Base-by-base conservation (phyloP, 352 stramenopile genomes). In the Globisporangium iwayamae region DNA sequence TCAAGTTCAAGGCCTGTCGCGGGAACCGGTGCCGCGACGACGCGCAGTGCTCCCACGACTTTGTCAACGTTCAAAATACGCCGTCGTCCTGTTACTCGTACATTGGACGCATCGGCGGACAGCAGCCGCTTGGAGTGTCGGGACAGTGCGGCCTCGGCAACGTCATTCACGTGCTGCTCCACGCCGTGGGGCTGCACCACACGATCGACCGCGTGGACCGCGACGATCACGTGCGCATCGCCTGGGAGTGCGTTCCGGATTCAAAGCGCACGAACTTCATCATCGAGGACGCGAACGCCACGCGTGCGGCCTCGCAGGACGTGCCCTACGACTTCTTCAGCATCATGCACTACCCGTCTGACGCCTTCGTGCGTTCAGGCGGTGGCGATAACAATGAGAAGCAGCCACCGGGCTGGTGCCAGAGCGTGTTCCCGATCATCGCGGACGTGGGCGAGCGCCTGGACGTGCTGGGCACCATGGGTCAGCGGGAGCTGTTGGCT, bases 311-410 rank as follows among this genome's bases (percentile, higher is more conserved):
- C 2, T 61, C 56, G 10, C 61, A 54, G 18, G 68, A 74, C 14
- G 74, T 75, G 7, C 79, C 84, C 2, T 94, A 94, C 69, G 83
- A 94, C 56, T 89, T 91, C 60, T 92, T 82, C 72, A 93, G 83
- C 63, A 90, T 94, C 70, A 94, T 94, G 84, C 86, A 94, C 63
- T 79, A 90, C 56, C 79, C 84, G 13, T 58, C 75, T 0, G 74
- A 87, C 62, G 86, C 82, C 6, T 94, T 94, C 46, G 81, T 89
- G 38, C 77, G 81, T 56, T 80, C 68, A 0, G 51, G 62, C 11
- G 70, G 72, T 8, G 47, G 9, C 4, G 34, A 30, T 39, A 25
- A 28, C 30, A 71, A 66, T 3, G 43, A 13, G 32, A 50, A 57
- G 18, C 14, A 50, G 30, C 50, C 41, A 22, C 73, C 76, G 1